phyloP scores from a whole-genome alignment of 352 stramenopile species.

The Phytopythium sindhum region DNA sequence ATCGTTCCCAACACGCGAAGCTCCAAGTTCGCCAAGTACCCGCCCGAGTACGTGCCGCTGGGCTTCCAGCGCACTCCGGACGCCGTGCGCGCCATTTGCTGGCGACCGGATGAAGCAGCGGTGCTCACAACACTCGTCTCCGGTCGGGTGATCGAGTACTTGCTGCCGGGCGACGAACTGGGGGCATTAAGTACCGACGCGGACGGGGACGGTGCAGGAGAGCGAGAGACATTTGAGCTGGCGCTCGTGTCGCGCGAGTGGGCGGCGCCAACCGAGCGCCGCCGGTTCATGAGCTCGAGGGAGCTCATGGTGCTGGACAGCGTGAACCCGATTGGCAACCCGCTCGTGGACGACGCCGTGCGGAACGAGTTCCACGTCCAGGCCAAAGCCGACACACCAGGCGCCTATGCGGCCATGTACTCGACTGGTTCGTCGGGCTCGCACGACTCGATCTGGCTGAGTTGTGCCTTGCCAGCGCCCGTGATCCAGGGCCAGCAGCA shows the following conservation, averaged over 20 bases:
- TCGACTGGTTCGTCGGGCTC: slow-evolving; percentile 1
- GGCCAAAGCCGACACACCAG: slow-evolving; percentile 12
- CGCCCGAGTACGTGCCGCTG: slow-evolving; percentile 62
- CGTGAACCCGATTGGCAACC: slow-evolving; percentile 36
- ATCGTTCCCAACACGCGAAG: slow-evolving; percentile 44
- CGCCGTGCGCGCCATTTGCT: slow-evolving; percentile 43
- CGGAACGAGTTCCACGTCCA: slow-evolving; percentile 50
- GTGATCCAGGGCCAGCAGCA: background rate
- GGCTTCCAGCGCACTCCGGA: slow-evolving; percentile 62
- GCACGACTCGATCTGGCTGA: slow-evolving; percentile 43
- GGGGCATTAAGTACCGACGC: slow-evolving; percentile 4
- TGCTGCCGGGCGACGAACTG: slow-evolving; percentile 36
- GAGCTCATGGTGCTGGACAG: slow-evolving; percentile 45
- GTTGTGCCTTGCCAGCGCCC: slow-evolving; percentile 24
- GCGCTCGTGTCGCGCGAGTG: slow-evolving; percentile 38
- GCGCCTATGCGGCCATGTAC: slow-evolving; percentile 44
- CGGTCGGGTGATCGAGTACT: slow-evolving; percentile 65
- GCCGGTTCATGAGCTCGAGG: slow-evolving; percentile 40
- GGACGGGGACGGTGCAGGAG: slow-evolving; percentile 9
- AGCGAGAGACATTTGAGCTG: slow-evolving; percentile 57
- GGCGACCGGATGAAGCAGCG: slow-evolving; percentile 61
- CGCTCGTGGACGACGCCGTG: slow-evolving; percentile 44
- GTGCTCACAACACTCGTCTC: slow-evolving; percentile 62
- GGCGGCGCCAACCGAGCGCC: slow-evolving; percentile 33
- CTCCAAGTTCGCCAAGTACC: slow-evolving; percentile 49